Base-by-base conservation (phyloP, 179 eudicot genomes). In the Beta corolliflora region DNA sequence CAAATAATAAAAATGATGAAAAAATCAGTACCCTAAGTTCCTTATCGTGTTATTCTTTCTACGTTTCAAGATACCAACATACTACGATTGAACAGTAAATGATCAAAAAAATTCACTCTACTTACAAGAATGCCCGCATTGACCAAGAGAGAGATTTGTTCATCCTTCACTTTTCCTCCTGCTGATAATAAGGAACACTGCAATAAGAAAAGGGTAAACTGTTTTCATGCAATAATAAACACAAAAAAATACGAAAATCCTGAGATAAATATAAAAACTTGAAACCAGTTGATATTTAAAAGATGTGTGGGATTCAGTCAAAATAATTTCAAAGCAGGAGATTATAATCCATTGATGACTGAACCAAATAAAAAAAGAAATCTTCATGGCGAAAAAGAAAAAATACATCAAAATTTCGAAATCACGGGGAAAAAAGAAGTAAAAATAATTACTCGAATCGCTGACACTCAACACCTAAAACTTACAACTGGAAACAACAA, bases 51-150 rank as follows among this genome's bases (percentile, higher is more conserved):
- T 9, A 18, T 53, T 25, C 15, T 23, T 52, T 52, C 76, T 72
- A 18, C 52, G 7, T 7, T 71, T 5, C 13, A 15, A 25, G 21
- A 48, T 56, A 68, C 11, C 70, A 44, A 77, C 50, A 60, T 21
- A 71, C 50, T 29, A 63, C 36, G 64, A 61, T 29, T 21, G 79
- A 76, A 56, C 59, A 9, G 50, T 65, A 12, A 69, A 69, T 76
- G 45, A 54, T 52, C 1, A 65, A 36, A 71, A 16, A 72, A 50
- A 36, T 14, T 23, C 29, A 25, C 45, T 61, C 59, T 21, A 88
- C 97, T 93, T 80, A 96, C 99, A 41, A 96, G 90, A 77, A 96
- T 87, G 55, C 99, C 98, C 41, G 97, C 97, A 88, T 88, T 94
- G 45, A 96, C 92, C 77, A 96, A 81, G 72, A 91, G 91, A 82